Evolutionary conservation across 805 yeast genomes (phyloP).

Genomic region (Alloascoidea hylecoeti): DNA sequence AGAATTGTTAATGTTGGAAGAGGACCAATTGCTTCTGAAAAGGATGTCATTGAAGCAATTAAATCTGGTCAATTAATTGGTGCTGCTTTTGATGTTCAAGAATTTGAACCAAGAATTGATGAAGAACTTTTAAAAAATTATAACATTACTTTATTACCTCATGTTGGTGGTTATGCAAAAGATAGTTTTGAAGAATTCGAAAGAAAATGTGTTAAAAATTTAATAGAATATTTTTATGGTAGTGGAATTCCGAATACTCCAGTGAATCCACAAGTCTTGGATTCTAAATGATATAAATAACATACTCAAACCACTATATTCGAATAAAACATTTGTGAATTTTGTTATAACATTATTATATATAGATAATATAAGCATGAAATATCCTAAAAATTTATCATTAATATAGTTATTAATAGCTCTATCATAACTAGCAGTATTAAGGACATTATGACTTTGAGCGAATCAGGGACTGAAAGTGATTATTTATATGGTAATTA

Average conservation of each 20-base stretch:
- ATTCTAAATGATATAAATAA: too few species aligned
- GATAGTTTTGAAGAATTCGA: conserved; percentile 24
- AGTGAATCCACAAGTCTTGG: conserved; percentile 13
- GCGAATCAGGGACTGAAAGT: too few species aligned
- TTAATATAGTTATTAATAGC: too few species aligned
- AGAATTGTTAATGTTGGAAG: conserved; percentile 23
- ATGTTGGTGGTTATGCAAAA: conserved; percentile 21
- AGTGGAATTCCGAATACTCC: conserved; percentile 17
- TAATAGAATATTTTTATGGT: conserved; percentile 22
- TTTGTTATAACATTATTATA: too few species aligned
- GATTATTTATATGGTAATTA: too few species aligned
- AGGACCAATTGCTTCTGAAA: conserved; percentile 25
- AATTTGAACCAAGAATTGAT: conserved; percentile 24
- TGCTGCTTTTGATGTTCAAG: conserved; percentile 29
- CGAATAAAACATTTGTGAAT: too few species aligned
- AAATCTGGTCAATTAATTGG: conserved; percentile 26
- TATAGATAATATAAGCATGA: too few species aligned
- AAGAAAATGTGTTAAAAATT: conserved; percentile 19
- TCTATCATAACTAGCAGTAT: too few species aligned
- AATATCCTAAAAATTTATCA: too few species aligned
- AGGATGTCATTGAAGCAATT: conserved; percentile 23
- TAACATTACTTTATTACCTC: conserved; percentile 23
- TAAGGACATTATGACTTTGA: too few species aligned
- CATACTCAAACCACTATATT: too few species aligned
- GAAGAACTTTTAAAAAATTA: conserved; percentile 19